phyloP scores from a whole-genome alignment of 2,329 filamentous ascomycete species.

The Phyllosticta citrichinensis region DNA sequence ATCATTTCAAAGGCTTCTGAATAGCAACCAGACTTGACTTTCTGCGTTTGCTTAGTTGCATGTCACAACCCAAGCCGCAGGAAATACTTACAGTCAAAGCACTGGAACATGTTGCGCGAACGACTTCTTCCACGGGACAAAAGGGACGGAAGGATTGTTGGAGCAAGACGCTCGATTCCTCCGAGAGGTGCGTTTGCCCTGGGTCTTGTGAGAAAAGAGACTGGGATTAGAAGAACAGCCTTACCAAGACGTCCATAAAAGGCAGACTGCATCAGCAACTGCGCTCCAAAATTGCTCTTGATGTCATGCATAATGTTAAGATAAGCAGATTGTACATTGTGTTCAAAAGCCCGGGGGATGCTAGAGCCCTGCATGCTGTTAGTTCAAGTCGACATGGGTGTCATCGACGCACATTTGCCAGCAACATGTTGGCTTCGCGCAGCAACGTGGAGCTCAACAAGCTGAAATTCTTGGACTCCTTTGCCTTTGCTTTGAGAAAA shows the following conservation, averaged over 20 bases:
- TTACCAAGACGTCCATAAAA: constrained; percentile 68
- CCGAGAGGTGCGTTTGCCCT: constrained; percentile 48
- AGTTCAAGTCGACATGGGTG: constrained; percentile 23
- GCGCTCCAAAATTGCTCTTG: constrained; percentile 60
- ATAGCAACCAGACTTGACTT: constrained; percentile 59
- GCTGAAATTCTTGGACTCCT: constrained; percentile 76
- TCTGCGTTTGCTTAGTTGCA: constrained; percentile 19
- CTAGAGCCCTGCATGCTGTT: constrained; percentile 41
- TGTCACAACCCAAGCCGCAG: no score
- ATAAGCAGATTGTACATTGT: constrained; percentile 72
- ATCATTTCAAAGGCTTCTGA: constrained; percentile 55
- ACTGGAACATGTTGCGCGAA: constrained; percentile 63
- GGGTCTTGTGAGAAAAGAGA: neutral
- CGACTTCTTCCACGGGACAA: constrained; percentile 63
- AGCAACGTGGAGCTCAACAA: constrained; percentile 74
- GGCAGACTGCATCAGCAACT: constrained; percentile 61
- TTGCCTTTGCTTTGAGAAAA: constrained; percentile 78
- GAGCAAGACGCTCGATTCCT: constrained; percentile 61
- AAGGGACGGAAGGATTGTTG: constrained; percentile 58
- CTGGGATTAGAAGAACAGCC: neutral
- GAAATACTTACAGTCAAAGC: constrained; percentile 46
- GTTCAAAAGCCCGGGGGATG: constrained; percentile 56
- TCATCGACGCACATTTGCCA: constrained; percentile 56
- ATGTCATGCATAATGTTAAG: constrained; percentile 70
- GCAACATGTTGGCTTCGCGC: constrained; percentile 71